A percentile compares a stretch with the other conserved stretches of the same genome.
phyloP scores from a whole-genome alignment of 148 eudicot species.

The Simmondsia chinensis region DNA sequence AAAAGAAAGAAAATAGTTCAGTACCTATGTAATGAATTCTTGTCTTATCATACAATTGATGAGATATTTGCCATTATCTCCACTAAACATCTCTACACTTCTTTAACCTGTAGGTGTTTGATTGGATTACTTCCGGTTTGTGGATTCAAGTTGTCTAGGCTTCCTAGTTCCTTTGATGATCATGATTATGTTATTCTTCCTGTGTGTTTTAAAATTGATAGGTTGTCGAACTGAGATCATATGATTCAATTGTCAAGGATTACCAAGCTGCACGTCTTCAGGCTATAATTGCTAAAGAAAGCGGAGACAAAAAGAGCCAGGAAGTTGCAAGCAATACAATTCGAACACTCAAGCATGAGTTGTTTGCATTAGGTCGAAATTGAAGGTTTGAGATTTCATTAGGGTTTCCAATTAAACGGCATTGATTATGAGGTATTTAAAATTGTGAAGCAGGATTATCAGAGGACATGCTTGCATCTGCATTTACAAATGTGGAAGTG shows the following conservation, averaged over 20 bases:
- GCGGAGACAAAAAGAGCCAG: conserved; percentile 66
- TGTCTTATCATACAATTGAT: no score
- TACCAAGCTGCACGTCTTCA: conserved; percentile 70
- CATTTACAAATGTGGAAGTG: conserved; percentile 25
- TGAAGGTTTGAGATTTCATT: not conserved
- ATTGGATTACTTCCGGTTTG: not conserved
- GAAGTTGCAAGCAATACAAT: conserved; percentile 68
- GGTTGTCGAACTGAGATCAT: conserved; percentile 47
- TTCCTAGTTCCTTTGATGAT: conserved; percentile 1
- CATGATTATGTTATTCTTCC: not conserved
- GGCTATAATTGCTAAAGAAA: conserved; percentile 75
- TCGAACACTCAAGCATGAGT: conserved; percentile 80
- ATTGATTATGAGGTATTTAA: conserved; percentile 1
- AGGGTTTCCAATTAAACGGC: not conserved
- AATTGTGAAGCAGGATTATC: conserved; percentile 51
- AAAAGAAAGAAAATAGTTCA: no score
- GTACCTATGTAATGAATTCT: no score
- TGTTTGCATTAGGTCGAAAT: conserved; percentile 58
- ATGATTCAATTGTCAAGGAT: conserved; percentile 53
- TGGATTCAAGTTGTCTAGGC: not conserved
- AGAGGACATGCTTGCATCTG: conserved; percentile 40
- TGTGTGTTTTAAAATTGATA: conserved; percentile 14
- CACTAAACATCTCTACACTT: no score
- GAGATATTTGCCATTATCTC: no score
- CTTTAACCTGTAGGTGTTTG: not conserved